A percentile compares a stretch with the other conserved stretches of the same genome.
These are phyloP conservation scores for Barbarea vulgaris DNA, from an alignment of 345 rosid species.

Conservation along the genomic window DNA sequence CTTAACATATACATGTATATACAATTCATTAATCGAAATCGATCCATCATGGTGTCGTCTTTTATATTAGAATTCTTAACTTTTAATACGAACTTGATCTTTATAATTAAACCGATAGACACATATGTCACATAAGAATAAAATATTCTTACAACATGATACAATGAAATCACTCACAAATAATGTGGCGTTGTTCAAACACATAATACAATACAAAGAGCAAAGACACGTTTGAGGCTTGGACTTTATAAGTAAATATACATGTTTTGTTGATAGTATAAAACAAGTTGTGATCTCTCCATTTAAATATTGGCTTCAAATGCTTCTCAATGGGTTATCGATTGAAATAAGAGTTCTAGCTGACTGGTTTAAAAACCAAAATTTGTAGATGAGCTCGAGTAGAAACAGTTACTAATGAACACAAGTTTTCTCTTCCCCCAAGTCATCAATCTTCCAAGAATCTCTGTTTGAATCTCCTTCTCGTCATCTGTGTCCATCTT, in stretches of 20 bases:
- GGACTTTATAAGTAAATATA: neutral
- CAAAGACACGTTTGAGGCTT: neutral
- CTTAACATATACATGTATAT: too few relatives aligned
- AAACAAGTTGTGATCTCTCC: too few relatives aligned
- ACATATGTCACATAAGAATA: too few relatives aligned
- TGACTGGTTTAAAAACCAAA: neutral
- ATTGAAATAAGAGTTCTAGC: neutral
- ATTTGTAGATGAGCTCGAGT: constrained; percentile 2
- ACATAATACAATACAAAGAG: neutral
- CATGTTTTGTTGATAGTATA: constrained; percentile 1
- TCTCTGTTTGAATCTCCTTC: constrained; percentile 45
- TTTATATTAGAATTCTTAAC: too few relatives aligned
- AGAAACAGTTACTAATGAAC: neutral
- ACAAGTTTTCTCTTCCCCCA: constrained; percentile 1
- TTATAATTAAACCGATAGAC: too few relatives aligned
- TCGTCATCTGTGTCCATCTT: constrained; percentile 64
- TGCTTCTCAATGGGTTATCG: too few relatives aligned
- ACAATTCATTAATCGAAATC: too few relatives aligned
- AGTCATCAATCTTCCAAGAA: constrained; percentile 26
- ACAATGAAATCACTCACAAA: neutral
- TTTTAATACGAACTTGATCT: too few relatives aligned
- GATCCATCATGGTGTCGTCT: too few relatives aligned
- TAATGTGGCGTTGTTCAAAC: neutral
- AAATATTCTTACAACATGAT: neutral
- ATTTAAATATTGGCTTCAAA: too few relatives aligned